Conservation (phyloP, 1,284 basidiomycete genomes). For the Tilletiaria anomala region DNA sequence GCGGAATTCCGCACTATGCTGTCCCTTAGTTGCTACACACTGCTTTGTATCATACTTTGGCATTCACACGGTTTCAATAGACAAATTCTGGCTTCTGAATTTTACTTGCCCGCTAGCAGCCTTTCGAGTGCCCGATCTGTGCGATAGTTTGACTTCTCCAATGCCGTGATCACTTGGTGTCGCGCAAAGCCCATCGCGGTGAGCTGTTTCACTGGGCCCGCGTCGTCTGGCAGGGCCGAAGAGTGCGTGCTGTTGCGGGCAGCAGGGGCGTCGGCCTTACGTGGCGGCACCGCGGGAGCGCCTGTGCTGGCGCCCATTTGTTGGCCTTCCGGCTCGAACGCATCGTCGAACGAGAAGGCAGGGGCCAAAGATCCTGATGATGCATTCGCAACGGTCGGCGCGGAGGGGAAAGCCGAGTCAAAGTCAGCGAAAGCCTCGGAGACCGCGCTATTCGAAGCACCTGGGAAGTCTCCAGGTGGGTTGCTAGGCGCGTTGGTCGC, state of each 20-base stretch:
- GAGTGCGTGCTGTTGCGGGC: too few relatives aligned
- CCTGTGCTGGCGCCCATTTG: too few relatives aligned
- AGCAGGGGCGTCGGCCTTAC: too few relatives aligned
- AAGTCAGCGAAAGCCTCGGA: constrained; percentile 20
- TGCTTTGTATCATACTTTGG: too few relatives aligned
- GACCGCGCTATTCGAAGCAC: neutral
- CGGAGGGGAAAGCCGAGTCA: constrained; percentile 16
- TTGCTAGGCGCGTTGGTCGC: neutral
- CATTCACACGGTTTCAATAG: too few relatives aligned
- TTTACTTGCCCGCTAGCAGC: constrained; percentile 7
- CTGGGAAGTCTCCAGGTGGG: too few relatives aligned
- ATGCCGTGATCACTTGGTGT: constrained; percentile 22
- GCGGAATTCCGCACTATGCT: too few relatives aligned
- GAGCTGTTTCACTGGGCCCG: constrained; percentile 30
- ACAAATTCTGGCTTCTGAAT: too few relatives aligned
- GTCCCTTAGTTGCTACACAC: too few relatives aligned
- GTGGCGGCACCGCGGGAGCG: too few relatives aligned
- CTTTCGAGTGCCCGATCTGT: constrained; percentile 31
- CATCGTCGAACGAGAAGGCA: constrained; percentile 26
- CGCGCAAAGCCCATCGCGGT: constrained; percentile 37
- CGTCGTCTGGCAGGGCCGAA: constrained; percentile 28
- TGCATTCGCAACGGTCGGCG: neutral
- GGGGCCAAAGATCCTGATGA: neutral
- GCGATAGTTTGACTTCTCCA: constrained; percentile 32
- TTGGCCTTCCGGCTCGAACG: constrained; percentile 13